These are phyloP conservation scores for Colletotrichum magnum DNA, from an alignment of 2,329 filamentous ascomycete genomes.

Conservation along the genomic window DNA sequence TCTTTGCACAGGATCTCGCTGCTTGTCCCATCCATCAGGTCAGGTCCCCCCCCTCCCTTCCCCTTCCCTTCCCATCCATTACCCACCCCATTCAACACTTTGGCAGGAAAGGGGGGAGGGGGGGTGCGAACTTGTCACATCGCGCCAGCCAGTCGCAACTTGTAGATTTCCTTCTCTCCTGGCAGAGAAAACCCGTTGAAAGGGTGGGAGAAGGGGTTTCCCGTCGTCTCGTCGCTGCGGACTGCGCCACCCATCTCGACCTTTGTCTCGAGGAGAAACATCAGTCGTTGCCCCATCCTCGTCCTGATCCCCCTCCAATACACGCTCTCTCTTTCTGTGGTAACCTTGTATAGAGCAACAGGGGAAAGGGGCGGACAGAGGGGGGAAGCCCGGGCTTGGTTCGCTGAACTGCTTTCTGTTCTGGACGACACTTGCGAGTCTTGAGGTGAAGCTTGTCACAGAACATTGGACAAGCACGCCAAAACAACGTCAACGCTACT, in stretches of 20 bases:
- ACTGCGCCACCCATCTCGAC: slow-evolving; percentile 34
- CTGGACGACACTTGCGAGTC: slow-evolving; percentile 39
- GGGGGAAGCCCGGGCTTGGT: background rate
- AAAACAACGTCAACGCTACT: background rate
- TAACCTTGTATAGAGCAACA: background rate
- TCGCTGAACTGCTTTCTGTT: slow-evolving; percentile 32
- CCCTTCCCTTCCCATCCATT: too few relatives aligned
- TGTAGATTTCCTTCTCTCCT: slow-evolving; percentile 11
- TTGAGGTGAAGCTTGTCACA: slow-evolving; percentile 39
- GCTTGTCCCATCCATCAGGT: slow-evolving; percentile 16
- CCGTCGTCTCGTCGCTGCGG: background rate
- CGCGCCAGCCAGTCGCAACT: slow-evolving; percentile 39
- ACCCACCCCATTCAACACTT: slow-evolving; percentile 18
- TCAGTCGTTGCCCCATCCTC: slow-evolving; percentile 2
- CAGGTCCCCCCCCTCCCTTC: too few relatives aligned
- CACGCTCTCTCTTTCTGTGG: background rate
- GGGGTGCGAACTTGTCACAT: slow-evolving; percentile 35
- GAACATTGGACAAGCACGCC: slow-evolving; percentile 8
- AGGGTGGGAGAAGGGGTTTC: background rate
- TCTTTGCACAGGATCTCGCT: slow-evolving; percentile 35
- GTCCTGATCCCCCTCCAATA: background rate
- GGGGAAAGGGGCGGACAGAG: background rate
- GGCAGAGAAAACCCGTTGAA: slow-evolving; percentile 35
- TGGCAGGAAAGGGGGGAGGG: slow-evolving; percentile 17
- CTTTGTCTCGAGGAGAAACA: slow-evolving; percentile 34